A percentile compares a stretch with the other conserved stretches of the same genome.
phyloP scores from a whole-genome alignment of 176 grass and related monocot species.

The Carex pumila region DNA sequence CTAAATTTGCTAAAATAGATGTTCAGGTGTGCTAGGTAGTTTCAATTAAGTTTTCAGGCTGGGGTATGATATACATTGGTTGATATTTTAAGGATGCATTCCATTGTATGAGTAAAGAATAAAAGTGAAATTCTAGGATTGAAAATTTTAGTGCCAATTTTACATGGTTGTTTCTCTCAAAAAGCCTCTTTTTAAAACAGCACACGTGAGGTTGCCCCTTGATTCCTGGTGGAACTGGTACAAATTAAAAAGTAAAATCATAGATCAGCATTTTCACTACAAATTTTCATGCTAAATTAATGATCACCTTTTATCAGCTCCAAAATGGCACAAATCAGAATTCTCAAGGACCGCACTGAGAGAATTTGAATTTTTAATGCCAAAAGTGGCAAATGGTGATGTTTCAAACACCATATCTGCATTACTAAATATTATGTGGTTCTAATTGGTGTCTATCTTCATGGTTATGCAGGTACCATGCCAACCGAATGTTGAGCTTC shows the following conservation, averaged over 20 bases:
- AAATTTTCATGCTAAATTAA: background rate
- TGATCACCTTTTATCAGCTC: background rate
- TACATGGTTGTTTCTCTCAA: background rate
- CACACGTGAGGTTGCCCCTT: background rate
- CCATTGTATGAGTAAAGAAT: background rate
- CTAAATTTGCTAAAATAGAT: background rate
- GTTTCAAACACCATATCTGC: background rate
- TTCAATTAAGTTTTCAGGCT: background rate
- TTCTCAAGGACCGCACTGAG: background rate
- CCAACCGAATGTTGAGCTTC: conserved; percentile 98
- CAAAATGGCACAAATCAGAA: background rate
- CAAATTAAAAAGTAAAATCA: background rate
- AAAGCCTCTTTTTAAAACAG: background rate
- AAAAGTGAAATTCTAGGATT: background rate
- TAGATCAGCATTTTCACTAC: background rate
- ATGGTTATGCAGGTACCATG: conserved; percentile 64
- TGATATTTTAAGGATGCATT: background rate
- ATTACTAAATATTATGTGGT: background rate
- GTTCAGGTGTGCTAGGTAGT: background rate
- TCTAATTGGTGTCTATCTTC: background rate
- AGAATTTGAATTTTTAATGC: background rate
- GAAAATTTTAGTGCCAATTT: background rate
- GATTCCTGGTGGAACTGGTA: background rate
- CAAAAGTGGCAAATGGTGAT: background rate
- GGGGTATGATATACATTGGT: background rate